These are phyloP conservation scores for Hortiboletus flavorubellus DNA, from an alignment of 768 basidiomycete genomes.

Conservation along the genomic window DNA sequence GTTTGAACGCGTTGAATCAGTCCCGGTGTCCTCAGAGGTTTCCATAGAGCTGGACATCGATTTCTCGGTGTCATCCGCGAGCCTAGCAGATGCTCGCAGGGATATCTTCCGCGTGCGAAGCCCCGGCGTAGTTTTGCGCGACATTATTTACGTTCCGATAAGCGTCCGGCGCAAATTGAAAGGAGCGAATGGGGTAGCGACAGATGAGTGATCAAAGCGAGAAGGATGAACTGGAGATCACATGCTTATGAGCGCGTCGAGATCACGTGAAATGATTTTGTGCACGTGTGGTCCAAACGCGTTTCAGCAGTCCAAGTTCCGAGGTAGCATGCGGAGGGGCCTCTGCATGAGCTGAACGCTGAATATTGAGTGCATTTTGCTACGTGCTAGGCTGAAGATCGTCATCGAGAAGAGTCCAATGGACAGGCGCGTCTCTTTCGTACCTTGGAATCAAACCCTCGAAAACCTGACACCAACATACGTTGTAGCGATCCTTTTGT, in stretches of 20 bases:
- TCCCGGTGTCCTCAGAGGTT: background rate
- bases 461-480: constrained; percentile 13
- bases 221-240: constrained; percentile 16
- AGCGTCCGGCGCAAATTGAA: constrained; percentile 29
- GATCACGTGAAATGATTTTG: constrained; percentile 32
- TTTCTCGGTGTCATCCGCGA: constrained; percentile 24
- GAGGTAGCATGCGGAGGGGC: background rate
- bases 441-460: constrained; percentile 2
- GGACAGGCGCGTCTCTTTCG: constrained; percentile 39
- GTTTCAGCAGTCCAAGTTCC: background rate
- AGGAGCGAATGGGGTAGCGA: constrained; percentile 21
- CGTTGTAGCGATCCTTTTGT: constrained; percentile 40
- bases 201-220: constrained; percentile 1
- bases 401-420: constrained; percentile 21
- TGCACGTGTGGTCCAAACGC: constrained; percentile 5
- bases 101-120: constrained; percentile 8
- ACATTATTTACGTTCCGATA: constrained; percentile 13
- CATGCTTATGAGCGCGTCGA: constrained; percentile 23
- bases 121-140: constrained; percentile 5
- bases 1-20: background rate
- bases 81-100: constrained; percentile 5
- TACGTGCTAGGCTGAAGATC: background rate
- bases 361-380: background rate
- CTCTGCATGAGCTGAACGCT: constrained; percentile 6
- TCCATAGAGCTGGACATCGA: constrained; percentile 9